Evolutionary conservation across 2,329 filamentous ascomycete genomes (phyloP).

Genomic region (Ascochyta lentis): DNA sequence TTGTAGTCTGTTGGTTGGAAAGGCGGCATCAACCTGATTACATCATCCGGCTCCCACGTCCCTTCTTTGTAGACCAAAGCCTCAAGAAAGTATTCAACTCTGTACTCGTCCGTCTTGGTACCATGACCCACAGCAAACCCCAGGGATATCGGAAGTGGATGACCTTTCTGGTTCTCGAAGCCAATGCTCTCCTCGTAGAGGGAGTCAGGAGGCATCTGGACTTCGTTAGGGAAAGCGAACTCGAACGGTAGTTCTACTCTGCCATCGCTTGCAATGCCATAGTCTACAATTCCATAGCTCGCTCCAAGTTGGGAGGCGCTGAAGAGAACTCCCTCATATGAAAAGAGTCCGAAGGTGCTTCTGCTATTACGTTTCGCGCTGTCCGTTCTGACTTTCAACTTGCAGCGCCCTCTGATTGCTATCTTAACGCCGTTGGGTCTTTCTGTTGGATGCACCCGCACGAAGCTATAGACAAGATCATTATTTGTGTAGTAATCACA

Average conservation of each 20-base stretch:
- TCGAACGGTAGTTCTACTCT: background rate
- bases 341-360: background rate
- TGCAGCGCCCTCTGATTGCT: background rate
- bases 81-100: background rate
- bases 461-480: background rate
- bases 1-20: background rate
- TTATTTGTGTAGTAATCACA: background rate
- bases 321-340: background rate
- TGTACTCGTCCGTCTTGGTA: background rate
- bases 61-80: background rate
- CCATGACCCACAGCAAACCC: background rate
- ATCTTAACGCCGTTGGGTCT: background rate
- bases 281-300: background rate
- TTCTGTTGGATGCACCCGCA: background rate
- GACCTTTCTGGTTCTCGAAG: constrained; percentile 3
- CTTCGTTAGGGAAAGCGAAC: background rate
- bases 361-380: background rate
- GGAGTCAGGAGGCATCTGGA: background rate
- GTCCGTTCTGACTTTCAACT: background rate
- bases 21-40: background rate
- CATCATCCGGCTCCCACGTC: background rate
- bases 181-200: background rate
- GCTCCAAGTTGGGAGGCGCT: background rate
- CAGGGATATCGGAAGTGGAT: background rate
- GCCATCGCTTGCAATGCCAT: background rate